Base-by-base conservation (phyloP, 1,284 basidiomycete genomes). In the Microbotryum lychnidis-dioicae region DNA sequence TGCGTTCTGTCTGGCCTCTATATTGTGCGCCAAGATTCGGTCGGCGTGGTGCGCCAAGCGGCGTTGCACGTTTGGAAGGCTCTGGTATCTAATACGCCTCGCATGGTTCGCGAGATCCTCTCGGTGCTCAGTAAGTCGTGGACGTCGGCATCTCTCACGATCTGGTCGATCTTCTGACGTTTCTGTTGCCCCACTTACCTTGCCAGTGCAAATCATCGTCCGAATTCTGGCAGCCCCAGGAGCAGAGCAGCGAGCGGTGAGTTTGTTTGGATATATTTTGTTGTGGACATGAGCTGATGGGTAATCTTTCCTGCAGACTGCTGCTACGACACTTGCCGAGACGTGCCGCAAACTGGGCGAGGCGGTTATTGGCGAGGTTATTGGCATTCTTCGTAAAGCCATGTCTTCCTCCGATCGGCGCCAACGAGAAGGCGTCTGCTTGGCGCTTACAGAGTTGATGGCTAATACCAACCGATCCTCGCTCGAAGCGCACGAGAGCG, bases 11-110 rank as follows among this genome's bases (percentile, higher is more conserved):
- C 92, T 4, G 89, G 89, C 2, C 77, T 98, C 62, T 99, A 94
- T 76, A 82, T 98, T 69, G 87, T 93, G 61, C 86, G 93, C 60
- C 96, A 98, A 77, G 96, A 98, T 75, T 82, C 90, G 29, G 89
- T 97, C 70, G 85, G 84, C 54, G 83, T 86, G 50, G 93, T 98
- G 46, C 85, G 96, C 52, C 88, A 92, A 75, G 85, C 91, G 4
- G 91, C 94, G 0, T 84, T 94, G 59, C 91, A 94, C 68, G 97
- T 97, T 68, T 99, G 96, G 96, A 98, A 98, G 77, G 93, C 90
- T 1, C 80, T 98, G 66, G 93, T 99, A 29, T 84, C 91, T 76
- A 98, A 80, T 75, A 76, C 77, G 65, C 76, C 76, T 58, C 72
- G 77, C 49, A 69, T 77, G 82, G 92, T 96, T n/a, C 85, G 93